Evolutionary conservation across 2,329 filamentous ascomycete genomes (phyloP), one percentile per base, ranked within the genome.

Genomic region (Aschersonia sp.): DNA sequence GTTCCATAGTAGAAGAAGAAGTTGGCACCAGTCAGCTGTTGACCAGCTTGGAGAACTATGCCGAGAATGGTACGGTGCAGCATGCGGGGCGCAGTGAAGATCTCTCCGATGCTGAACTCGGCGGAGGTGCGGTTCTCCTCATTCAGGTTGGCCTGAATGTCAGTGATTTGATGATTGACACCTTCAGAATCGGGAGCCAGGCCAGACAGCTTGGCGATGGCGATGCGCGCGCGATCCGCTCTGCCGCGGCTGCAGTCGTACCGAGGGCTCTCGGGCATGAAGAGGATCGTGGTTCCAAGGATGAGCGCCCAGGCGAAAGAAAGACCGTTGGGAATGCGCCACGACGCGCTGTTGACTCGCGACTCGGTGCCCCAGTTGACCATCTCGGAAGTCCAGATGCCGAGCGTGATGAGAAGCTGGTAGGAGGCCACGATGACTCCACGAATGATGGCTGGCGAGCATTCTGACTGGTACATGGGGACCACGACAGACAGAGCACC

Each of bases 381-480:
- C 61, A 75, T 70, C 55, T 76, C 73, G 39, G 71, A 68, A 30
- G 65, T 66, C 68, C 72, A 79, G 59, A 85, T 83, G 44, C 81
- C 81, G 31, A 83, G 66, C 0, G 81, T 84, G 58, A 84, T 80
- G 59, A 83, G 76, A 4, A 84, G 71, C 66, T 84, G 81, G 61
- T 84, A 84, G 46, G 71, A 75, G 1, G 74, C 72, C 31, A 84
- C 73, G 40, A 84, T 68, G 6, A 78, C 69, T 55, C 79, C 79
- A 54, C 81, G 75, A 45, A 84, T 74, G 49, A 77, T 73, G 50
- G 77, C 71, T 0, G 81, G 81, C 3, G 76, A 75, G 48, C 73
- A 79, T 61, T 85, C 81, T 12, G 72, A 76, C 58, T 83, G 79
- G 55, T 84, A 84, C 76, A 85, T 79, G 44, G 78, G 78, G 1